phyloP scores from a whole-genome alignment of 1,139 yeast species.

The Hyphopichia pseudoburtonii region DNA sequence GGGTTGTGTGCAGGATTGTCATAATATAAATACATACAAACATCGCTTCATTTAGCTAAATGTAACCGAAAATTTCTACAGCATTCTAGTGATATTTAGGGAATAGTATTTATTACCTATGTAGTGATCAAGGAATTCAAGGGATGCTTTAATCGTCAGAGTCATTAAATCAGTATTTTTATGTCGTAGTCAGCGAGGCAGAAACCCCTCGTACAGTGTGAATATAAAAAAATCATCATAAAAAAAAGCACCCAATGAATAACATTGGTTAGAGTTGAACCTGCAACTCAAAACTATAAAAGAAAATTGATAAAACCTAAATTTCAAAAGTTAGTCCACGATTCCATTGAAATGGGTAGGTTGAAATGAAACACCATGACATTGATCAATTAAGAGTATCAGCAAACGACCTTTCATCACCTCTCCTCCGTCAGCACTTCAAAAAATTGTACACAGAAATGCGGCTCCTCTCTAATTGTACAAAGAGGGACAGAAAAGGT shows the following conservation, averaged over 20 bases:
- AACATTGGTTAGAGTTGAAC: slow-evolving; percentile 4
- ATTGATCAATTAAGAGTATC: too few species aligned
- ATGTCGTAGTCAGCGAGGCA: slow-evolving; percentile 50
- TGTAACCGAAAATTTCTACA: too few species aligned
- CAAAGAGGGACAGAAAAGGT: slow-evolving; percentile 49
- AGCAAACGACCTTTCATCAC: slow-evolving; percentile 68
- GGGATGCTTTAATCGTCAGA: slow-evolving; percentile 47
- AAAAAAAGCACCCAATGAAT: slow-evolving; percentile 11
- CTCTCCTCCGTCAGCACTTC: slow-evolving; percentile 53
- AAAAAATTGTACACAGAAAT: slow-evolving; percentile 66
- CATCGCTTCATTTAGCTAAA: too few species aligned
- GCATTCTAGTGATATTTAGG: too few species aligned
- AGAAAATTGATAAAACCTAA: slow-evolving; percentile 10
- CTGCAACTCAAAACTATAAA: slow-evolving; percentile 8
- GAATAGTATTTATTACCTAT: background rate
- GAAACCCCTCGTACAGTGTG: slow-evolving; percentile 63
- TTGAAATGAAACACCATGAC: too few species aligned
- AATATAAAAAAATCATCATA: slow-evolving; percentile 57
- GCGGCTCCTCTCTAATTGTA: slow-evolving; percentile 58
- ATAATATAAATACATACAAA: too few species aligned
- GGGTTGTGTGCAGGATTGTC: background rate
- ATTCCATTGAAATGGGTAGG: too few species aligned
- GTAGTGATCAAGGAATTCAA: too few species aligned
- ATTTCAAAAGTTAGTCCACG: too few species aligned
- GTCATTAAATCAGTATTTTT: slow-evolving; percentile 77